phyloP scores from a whole-genome alignment of 2,329 filamentous ascomycete genomes.

The Sporothrix protearum region DNA sequence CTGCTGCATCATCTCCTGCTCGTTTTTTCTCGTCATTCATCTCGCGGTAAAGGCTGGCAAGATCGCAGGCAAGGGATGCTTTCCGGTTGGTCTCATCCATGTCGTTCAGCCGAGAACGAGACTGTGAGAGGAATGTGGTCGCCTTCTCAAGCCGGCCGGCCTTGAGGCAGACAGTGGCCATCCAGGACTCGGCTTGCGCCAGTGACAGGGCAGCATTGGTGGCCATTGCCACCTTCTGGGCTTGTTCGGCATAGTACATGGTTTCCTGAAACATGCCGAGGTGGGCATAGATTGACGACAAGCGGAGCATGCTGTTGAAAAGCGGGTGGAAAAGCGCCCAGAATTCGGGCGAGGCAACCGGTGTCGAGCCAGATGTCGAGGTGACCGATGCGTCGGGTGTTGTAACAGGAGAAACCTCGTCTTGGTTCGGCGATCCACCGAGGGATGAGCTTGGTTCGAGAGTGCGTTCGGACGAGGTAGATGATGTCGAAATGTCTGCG shows the following conservation, averaged over 20 bases:
- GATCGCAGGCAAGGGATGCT: slow-evolving; percentile 50
- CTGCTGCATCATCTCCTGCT: slow-evolving; percentile 43
- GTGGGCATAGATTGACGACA: slow-evolving; percentile 75
- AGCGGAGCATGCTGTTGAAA: slow-evolving; percentile 65
- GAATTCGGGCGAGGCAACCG: slow-evolving; percentile 53
- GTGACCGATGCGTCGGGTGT: slow-evolving; percentile 4
- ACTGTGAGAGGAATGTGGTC: slow-evolving; percentile 51
- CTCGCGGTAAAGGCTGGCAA: slow-evolving; percentile 55
- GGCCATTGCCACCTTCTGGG: slow-evolving; percentile 69
- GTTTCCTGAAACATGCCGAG: slow-evolving; percentile 86
- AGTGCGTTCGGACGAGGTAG: neutral
- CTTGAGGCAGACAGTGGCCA: slow-evolving; percentile 53
- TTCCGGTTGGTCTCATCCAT: slow-evolving; percentile 45
- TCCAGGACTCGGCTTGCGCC: slow-evolving; percentile 53
- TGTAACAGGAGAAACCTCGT: neutral
- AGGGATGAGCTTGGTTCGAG: slow-evolving; percentile 1
- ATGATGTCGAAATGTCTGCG: neutral
- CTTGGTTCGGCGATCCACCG: neutral
- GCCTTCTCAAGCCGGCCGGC: slow-evolving; percentile 60
- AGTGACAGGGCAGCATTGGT: slow-evolving; percentile 59
- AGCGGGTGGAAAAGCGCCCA: slow-evolving; percentile 77
- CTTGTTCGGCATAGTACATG: slow-evolving; percentile 81
- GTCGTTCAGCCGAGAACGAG: slow-evolving; percentile 49
- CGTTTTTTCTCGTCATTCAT: slow-evolving; percentile 44
- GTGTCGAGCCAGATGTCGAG: neutral